Evolutionary conservation across 345 rosid genomes (phyloP), one percentile per base, ranked within the genome.

Genomic region (Psidium friedrichsthalianum): DNA sequence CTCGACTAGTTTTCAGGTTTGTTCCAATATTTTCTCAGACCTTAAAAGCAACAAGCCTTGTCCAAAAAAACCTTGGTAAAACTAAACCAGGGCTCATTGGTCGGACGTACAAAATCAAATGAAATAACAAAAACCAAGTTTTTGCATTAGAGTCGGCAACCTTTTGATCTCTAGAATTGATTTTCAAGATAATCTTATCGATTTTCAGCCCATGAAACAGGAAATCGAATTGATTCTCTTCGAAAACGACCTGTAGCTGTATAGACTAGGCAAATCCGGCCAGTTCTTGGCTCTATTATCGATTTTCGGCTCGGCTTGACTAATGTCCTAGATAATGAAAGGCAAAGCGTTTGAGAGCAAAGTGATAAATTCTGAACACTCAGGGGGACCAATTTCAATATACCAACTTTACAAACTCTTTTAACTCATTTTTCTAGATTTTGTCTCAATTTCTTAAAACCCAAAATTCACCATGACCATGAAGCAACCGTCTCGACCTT

Each of bases 41-140:
- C 42, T 29, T 29, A 8, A 0, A 0, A 55, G 57, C 1, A 20
- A 7, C 24, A 8, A 20, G 22, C 29, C 27, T 7, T 29, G 29
- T 61, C 0, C 1, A 0, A 0, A 15, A 15, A 61, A 7, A 5
- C 11, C 42, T 0, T 3, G 22, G 3, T 61, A 3, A 3, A 1
- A 7, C 13, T 29, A 7, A 61, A 61, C 42, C 42, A 7, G 15
- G 76, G 44, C 5, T 64, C 40, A 32, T 64, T 44, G 76, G 11
- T 64, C 32, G 76, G 44, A 32, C 24, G 16, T 10, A 57, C 64
- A 61, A 64, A 64, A 64, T 20, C 21, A 61, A 29, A 29, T 15
- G 9, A 29, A n/a, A 59, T 6, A 27, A 27, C 74, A 59, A 15
- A 0, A 32, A 49, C 42, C 78, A 64, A 0, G 1, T 9, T 32